A percentile compares a stretch with the other conserved stretches of the same genome.
Evolutionary conservation across 75 land plant genomes (phyloP).

Genomic region (Selaginella moellendorffii): DNA sequence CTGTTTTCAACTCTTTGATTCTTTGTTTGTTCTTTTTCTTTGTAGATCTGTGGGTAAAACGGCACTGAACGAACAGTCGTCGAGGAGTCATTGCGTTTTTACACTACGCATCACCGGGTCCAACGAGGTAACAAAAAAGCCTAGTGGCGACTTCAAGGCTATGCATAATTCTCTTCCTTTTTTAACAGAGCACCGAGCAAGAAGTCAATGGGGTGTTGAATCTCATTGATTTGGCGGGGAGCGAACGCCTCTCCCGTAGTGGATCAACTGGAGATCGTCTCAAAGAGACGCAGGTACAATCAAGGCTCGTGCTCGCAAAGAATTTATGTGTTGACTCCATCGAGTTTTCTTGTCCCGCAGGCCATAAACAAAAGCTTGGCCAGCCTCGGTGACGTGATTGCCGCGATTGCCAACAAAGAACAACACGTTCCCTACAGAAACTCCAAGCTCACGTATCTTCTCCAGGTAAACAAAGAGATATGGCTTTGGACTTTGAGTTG

Average conservation of each 20-base stretch:
- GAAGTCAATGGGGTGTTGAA: slow-evolving; percentile 1
- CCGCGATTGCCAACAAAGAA: slow-evolving; percentile 29
- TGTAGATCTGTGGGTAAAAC: slow-evolving; percentile 6
- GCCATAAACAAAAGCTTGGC: slow-evolving; percentile 31
- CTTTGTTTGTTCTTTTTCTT: too few relatives aligned
- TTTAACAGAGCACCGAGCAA: slow-evolving; percentile 5
- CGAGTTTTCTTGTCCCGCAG: too few relatives aligned
- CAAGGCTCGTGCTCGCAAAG: too few relatives aligned
- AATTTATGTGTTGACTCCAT: too few relatives aligned
- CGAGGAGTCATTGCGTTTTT: slow-evolving; percentile 1
- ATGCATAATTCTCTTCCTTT: too few relatives aligned
- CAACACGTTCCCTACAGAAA: slow-evolving; percentile 28
- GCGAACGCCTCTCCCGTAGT: slow-evolving; percentile 7
- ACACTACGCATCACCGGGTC: slow-evolving; percentile 7
- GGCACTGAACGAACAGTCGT: slow-evolving; percentile 7
- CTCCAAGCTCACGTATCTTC: slow-evolving; percentile 26
- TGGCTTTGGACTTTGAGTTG: too few relatives aligned
- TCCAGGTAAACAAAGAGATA: too few relatives aligned
- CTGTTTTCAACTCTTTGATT: too few relatives aligned
- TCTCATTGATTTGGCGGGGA: slow-evolving; percentile 5
- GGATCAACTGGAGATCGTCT: slow-evolving; percentile 6
- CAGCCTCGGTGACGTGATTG: slow-evolving; percentile 26
- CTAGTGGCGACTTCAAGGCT: too few relatives aligned
- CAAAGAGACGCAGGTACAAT: slow-evolving; percentile 3
- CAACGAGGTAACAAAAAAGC: too few relatives aligned